Percentiles rank a stretch among this genome's conserved stretches.
phyloP scores from a whole-genome alignment of 2,329 filamentous ascomycete genomes.

The Byssothecium circinans region DNA sequence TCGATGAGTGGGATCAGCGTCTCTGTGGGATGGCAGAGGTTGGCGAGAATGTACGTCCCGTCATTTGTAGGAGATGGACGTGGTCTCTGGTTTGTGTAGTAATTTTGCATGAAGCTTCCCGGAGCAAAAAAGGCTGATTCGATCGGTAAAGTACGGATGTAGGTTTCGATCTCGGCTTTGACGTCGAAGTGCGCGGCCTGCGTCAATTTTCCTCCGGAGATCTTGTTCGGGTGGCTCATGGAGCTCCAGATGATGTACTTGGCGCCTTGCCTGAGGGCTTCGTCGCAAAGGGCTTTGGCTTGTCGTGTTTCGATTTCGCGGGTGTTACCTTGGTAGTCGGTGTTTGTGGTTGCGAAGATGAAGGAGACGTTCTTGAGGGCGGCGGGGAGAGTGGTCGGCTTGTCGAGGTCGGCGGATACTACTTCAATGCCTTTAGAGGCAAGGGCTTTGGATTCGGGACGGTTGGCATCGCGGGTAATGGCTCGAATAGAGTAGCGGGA shows the following conservation, averaged over 20 bases:
- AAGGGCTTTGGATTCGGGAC: slow-evolving; percentile 51
- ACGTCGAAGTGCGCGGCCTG: slow-evolving; percentile 56
- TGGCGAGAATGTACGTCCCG: slow-evolving; percentile 28
- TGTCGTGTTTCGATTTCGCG: slow-evolving; percentile 30
- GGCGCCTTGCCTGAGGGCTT: slow-evolving; percentile 39
- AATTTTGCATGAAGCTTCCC: slow-evolving; percentile 59
- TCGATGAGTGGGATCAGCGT: slow-evolving; percentile 50
- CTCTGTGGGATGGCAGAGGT: slow-evolving; percentile 9
- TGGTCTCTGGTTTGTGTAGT: slow-evolving; percentile 24
- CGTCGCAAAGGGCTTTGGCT: slow-evolving; percentile 28
- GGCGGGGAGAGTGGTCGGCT: slow-evolving; percentile 18
- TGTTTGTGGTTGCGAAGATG: slow-evolving; percentile 37
- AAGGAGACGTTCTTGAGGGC: slow-evolving; percentile 26
- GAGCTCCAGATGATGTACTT: slow-evolving; percentile 46
- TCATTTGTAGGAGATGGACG: slow-evolving; percentile 17
- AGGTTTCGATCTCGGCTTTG: slow-evolving; percentile 60
- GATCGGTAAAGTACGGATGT: slow-evolving; percentile 54
- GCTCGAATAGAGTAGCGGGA: slow-evolving; percentile 53
- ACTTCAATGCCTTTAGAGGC: slow-evolving; percentile 54
- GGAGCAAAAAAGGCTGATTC: slow-evolving; percentile 58
- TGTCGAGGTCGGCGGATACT: slow-evolving; percentile 55
- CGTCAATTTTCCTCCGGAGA: slow-evolving; percentile 38
- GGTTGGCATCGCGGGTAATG: slow-evolving; percentile 55
- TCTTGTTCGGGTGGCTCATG: slow-evolving; percentile 26
- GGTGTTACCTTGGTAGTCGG: slow-evolving; percentile 24